A percentile compares a stretch with the other conserved stretches of the same genome.
phyloP scores from a whole-genome alignment of 2,329 filamentous ascomycete genomes.

The Metarhizium album region DNA sequence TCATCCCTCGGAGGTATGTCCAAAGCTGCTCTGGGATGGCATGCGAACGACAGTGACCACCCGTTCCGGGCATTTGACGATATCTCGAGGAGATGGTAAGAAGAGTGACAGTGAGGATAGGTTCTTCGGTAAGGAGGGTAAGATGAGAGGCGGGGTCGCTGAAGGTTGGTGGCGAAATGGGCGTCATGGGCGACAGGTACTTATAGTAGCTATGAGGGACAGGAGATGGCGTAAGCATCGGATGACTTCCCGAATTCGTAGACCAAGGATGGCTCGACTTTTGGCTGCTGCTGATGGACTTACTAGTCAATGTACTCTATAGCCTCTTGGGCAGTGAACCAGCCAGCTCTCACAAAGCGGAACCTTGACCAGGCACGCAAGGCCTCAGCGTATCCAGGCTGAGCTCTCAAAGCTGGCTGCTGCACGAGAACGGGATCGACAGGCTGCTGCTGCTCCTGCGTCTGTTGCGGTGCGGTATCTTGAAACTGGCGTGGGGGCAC shows the following conservation, averaged over 20 bases:
- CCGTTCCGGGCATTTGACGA: slow-evolving; percentile 66
- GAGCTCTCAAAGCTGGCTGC: slow-evolving; percentile 31
- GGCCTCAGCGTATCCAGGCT: slow-evolving; percentile 55
- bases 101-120: slow-evolving; percentile 83
- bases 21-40: slow-evolving; percentile 93
- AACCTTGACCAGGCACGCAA: slow-evolving; percentile 84
- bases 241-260: neutral
- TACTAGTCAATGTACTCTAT: slow-evolving; percentile 91
- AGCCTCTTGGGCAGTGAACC: slow-evolving; percentile 89
- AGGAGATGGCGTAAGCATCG: neutral
- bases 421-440: slow-evolving; percentile 37
- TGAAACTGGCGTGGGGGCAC: neutral
- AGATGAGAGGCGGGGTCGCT: slow-evolving; percentile 69
- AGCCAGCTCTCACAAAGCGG: slow-evolving; percentile 89
- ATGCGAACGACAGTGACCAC: slow-evolving; percentile 72
- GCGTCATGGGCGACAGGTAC: slow-evolving; percentile 82
- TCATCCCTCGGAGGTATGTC: slow-evolving; percentile 90
- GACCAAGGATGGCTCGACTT: neutral
- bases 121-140: slow-evolving; percentile 77
- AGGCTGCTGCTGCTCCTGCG: slow-evolving; percentile 18
- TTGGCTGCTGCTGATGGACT: slow-evolving; percentile 17
- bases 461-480: neutral
- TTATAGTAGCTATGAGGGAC: slow-evolving; percentile 61
- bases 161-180: slow-evolving; percentile 87
- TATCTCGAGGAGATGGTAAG: slow-evolving; percentile 87